These are phyloP conservation scores for Handroanthus guayacan DNA, from an alignment of 257 asterid genomes.

Conservation along the genomic window DNA sequence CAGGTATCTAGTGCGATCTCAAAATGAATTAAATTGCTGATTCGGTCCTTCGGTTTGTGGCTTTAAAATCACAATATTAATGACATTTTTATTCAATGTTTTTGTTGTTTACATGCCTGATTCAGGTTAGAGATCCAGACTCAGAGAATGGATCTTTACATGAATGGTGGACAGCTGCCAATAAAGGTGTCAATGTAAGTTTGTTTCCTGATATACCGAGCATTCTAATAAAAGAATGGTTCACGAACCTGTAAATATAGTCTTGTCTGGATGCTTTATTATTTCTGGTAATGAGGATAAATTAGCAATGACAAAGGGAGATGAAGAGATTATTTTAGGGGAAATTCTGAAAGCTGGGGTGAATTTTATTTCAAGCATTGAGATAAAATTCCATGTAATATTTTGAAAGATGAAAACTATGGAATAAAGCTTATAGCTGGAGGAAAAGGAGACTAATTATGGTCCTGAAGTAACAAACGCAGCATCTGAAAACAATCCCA, in stretches of 20 bases:
- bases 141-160: slow-evolving; percentile 49
- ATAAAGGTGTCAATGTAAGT: slow-evolving; percentile 63
- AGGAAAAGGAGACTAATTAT: too few relatives aligned
- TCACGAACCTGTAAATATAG: too few relatives aligned
- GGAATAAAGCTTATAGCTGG: too few relatives aligned
- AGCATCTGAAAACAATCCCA: not conserved
- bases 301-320: too few relatives aligned
- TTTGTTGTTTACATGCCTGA: slow-evolving; percentile 33
- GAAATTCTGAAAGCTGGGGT: too few relatives aligned
- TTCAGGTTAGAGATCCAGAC: slow-evolving; percentile 91
- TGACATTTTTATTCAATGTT: not conserved
- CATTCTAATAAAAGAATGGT: not conserved
- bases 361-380: too few relatives aligned
- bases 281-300: too few relatives aligned
- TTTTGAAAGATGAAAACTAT: too few relatives aligned
- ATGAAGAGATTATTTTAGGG: too few relatives aligned
- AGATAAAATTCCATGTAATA: too few relatives aligned
- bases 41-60: slow-evolving; percentile 16
- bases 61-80: not conserved
- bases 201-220: not conserved
- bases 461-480: too few relatives aligned
- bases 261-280: too few relatives aligned
- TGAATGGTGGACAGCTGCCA: slow-evolving; percentile 63
- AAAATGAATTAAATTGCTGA: slow-evolving; percentile 15
- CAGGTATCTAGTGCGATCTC: slow-evolving; percentile 55